Evolutionary conservation across 2,329 filamentous ascomycete species (phyloP).

Genomic region (Epichloe sibirici): DNA sequence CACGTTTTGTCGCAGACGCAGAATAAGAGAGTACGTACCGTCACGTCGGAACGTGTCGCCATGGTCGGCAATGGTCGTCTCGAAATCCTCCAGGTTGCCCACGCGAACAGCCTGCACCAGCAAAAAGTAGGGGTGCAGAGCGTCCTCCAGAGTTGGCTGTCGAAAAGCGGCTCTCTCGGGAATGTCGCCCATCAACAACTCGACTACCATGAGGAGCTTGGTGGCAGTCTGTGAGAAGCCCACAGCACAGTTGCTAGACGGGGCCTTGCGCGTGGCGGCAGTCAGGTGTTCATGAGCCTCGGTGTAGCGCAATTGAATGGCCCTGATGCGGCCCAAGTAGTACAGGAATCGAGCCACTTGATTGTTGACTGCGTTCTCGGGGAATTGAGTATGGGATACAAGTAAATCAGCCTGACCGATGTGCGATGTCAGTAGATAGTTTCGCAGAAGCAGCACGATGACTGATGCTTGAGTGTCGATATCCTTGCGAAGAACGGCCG

Average conservation of each 20-base stretch:
- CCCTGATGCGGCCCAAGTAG: conserved; percentile 91
- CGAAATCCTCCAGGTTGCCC: conserved; percentile 89
- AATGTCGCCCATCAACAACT: conserved; percentile 97
- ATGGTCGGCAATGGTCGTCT: conserved; percentile 72
- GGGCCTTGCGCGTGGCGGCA: conserved; percentile 88
- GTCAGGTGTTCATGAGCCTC: conserved; percentile 92
- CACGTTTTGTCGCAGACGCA: conserved; percentile 92
- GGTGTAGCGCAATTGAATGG: conserved; percentile 92
- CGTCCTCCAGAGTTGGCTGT: conserved; percentile 71
- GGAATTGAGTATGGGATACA: conserved; percentile 91
- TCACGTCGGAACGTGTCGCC: conserved; percentile 81
- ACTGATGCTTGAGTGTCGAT: conserved; percentile 94
- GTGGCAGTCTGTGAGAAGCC: conserved; percentile 94
- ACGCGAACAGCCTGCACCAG: conserved; percentile 92
- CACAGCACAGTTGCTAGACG: conserved; percentile 74
- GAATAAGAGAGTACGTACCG: conserved; percentile 87
- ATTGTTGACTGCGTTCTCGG: conserved; percentile 88
- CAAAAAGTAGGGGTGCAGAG: conserved; percentile 84
- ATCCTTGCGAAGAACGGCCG: conserved; percentile 93
- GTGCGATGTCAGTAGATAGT: conserved; percentile 91
- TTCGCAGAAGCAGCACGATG: conserved; percentile 87
- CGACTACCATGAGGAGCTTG: conserved; percentile 92
- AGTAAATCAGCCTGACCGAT: conserved; percentile 94
- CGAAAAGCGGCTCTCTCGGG: conserved; percentile 92
- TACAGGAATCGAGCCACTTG: conserved; percentile 96